Evolutionary conservation across 805 yeast genomes (phyloP), one percentile per base, ranked within the genome.

Genomic region (Naumovozyma castellii): DNA sequence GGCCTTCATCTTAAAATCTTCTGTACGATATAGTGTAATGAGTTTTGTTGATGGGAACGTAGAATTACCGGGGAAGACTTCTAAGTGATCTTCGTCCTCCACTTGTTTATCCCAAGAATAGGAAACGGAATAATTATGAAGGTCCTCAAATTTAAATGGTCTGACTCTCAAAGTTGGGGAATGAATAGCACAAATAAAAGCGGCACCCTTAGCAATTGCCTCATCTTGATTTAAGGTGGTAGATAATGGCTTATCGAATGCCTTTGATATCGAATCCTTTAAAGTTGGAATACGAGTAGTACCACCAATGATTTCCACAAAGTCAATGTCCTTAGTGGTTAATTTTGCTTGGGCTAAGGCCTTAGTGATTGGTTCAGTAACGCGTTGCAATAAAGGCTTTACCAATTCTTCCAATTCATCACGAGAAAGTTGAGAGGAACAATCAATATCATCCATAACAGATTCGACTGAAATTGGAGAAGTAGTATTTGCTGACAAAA

Each of bases 141-240:
- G 69, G 66, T 92, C 99, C 72, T 90, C 96, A 63, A 88, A 92
- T 71, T 90, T 90, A 82, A 92, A 92, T 52, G 96, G 96, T 70
- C 97, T 84, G 39, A 92, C 98, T 72, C 98, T 84, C 57, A 92
- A 78, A 50, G 97, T 88, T 68, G 98, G 98, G 28, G 97, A 90
- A 75, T 88, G 97, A 71, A 87, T 84, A 53, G 98, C 99, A 68
- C 98, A 92, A 59, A 92, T 84, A 69, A 92, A 92, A 36, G 98
- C 96, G 57, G 95, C 94, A 73, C 99, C 99, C 68, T 90, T 85
- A 42, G 98, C 97, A 64, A 90, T 83, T 48, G 98, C 96, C 75
- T 92, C 99, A 64, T 92, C 99, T 72, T 88, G 97, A 76, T 92
- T 92, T 69, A 94, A 78, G 54, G 97, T 94, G 73, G 84, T 83